Conservation (phyloP, 2,329 filamentous ascomycete genomes). For the Phaeosphaeria sp. region DNA sequence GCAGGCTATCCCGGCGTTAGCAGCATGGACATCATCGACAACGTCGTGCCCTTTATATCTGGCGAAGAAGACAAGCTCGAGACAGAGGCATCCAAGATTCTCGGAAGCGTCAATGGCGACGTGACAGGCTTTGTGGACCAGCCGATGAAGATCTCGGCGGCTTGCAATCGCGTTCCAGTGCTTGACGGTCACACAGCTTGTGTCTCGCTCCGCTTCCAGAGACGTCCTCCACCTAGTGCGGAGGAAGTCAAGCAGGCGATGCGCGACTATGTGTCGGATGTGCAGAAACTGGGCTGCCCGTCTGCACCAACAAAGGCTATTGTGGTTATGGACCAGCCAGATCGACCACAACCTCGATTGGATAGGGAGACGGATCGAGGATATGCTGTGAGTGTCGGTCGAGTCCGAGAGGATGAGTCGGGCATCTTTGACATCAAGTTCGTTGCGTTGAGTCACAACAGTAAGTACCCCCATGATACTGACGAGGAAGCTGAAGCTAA, state of each 20-base stretch:
- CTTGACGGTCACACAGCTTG: slow-evolving; percentile 96
- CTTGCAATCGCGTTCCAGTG: slow-evolving; percentile 94
- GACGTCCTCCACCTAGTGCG: slow-evolving; percentile 73
- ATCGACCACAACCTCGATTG: slow-evolving; percentile 88
- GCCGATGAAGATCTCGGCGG: slow-evolving; percentile 77
- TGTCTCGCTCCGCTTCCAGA: slow-evolving; percentile 82
- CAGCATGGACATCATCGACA: slow-evolving; percentile 94
- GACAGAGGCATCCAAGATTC: slow-evolving; percentile 92
- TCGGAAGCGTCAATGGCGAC: slow-evolving; percentile 75
- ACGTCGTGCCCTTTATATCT: slow-evolving; percentile 90
- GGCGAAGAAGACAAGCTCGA: slow-evolving; percentile 97
- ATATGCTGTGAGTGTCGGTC: slow-evolving; percentile 89
- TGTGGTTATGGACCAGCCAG: slow-evolving; percentile 85
- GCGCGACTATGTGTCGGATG: slow-evolving; percentile 81
- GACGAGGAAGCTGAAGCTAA: slow-evolving; percentile 39
- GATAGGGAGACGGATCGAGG: slow-evolving; percentile 85
- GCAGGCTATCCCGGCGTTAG: slow-evolving; percentile 90
- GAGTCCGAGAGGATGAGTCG: slow-evolving; percentile 83
- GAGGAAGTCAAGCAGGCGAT: slow-evolving; percentile 81
- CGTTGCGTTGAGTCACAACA: slow-evolving; percentile 88
- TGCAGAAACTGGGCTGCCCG: slow-evolving; percentile 81
- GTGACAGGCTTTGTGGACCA: slow-evolving; percentile 80
- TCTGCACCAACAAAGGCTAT: slow-evolving; percentile 85
- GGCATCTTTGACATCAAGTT: slow-evolving; percentile 96
- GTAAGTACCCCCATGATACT: slow-evolving; percentile 42